Evolutionary conservation across 1,284 basidiomycete genomes (phyloP), one percentile per base, ranked within the genome.

Genomic region (Prillingera fragicola): DNA sequence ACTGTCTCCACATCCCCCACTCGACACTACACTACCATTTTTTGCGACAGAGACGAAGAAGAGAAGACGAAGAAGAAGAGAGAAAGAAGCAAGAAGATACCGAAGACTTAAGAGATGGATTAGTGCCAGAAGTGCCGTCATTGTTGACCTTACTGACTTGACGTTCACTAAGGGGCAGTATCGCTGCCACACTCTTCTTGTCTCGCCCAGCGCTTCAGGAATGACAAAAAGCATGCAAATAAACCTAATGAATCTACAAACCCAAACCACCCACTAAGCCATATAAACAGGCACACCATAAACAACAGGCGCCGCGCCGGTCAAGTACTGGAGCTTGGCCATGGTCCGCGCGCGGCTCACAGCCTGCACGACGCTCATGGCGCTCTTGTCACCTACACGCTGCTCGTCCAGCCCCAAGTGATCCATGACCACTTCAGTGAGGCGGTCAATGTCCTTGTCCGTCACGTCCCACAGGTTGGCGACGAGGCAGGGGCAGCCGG

Each of bases 391-490:
- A 19, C 40, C 41, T 12, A 60, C 29, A 33, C 73, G 56, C 35
- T 37, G 44, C 17, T 51, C 44, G 47, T 73, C 78, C 36, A 96
- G 73, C 3, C 76, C 74, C 8, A 95, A 71, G 48, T 80, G 78
- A 52, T 84, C 81, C 59, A 96, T 84, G 7, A 96, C 89, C 0
- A 81, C 75, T 55, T 85, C 82, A 7, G 90, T 85, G 50, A 96
- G 81, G 55, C 86, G 85, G 73, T 98, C 94, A 54, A 97, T 91
- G 65, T 99, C 94, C 38, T 85, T 80, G 73, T 99, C 94, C 0
- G 95, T 98, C 19, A 97, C 92, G 65, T 98, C 94, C 94, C 95
- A 99, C 14, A 98, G 73, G 63, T 94, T 96, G 0, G 87, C 95
- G 12, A 96, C 81, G 35, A 98, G 77, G 2, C 88, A 85, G 5